These are phyloP conservation scores for Neonectria magnoliae DNA, from an alignment of 2,329 filamentous ascomycete species.

Conservation along the genomic window DNA sequence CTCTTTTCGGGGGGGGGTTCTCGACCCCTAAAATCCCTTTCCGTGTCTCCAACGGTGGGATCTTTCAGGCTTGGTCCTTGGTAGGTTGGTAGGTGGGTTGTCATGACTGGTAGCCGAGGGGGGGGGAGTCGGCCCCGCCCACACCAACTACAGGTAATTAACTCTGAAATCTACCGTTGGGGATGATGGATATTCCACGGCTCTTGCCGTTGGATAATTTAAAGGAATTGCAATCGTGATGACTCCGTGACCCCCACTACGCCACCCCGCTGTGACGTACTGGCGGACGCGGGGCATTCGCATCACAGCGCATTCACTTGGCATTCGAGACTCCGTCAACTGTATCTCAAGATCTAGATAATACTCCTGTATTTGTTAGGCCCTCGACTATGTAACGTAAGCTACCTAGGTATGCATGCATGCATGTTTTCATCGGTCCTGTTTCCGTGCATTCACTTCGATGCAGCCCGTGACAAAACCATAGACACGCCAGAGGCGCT, in stretches of 20 bases:
- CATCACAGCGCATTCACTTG: background rate
- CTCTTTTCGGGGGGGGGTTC: background rate
- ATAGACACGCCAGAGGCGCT: background rate
- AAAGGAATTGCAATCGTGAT: background rate
- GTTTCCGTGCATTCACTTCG: background rate
- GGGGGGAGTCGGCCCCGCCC: background rate
- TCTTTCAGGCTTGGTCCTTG: too few species aligned
- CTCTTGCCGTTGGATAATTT: background rate
- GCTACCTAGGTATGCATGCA: constrained; percentile 1
- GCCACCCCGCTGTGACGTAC: background rate
- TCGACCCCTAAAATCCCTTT: background rate
- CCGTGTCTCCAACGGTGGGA: background rate
- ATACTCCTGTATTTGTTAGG: background rate
- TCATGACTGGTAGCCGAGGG: background rate
- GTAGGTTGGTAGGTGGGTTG: background rate
- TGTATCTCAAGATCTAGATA: background rate
- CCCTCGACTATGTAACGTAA: background rate
- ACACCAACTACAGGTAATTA: background rate
- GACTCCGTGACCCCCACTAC: constrained; percentile 5
- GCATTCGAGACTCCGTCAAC: background rate
- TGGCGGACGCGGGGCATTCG: constrained; percentile 3
- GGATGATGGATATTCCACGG: background rate
- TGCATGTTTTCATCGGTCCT: background rate
- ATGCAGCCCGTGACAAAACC: background rate
- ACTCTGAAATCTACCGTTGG: background rate